Percentiles rank a stretch among this genome's conserved stretches.
Evolutionary conservation across 768 basidiomycete species (phyloP).

Genomic region (Phylloporus sp.): DNA sequence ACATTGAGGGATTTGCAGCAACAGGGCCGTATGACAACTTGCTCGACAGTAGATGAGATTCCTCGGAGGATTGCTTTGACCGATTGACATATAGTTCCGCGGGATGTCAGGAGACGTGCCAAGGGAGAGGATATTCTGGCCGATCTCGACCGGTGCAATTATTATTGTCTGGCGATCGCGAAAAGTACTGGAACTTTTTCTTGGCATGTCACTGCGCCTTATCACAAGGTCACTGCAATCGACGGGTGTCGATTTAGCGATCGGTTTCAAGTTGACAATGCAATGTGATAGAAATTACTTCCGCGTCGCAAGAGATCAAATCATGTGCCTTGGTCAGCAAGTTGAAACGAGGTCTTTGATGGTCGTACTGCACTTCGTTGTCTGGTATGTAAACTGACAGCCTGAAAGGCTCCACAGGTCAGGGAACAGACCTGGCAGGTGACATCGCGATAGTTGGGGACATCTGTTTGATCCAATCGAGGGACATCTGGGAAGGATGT

Average conservation of each 20-base stretch:
- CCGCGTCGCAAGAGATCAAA: neutral
- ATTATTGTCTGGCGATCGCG: neutral
- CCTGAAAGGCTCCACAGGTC: neutral
- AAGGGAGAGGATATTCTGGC: neutral
- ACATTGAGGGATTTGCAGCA: neutral
- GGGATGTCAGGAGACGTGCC: neutral
- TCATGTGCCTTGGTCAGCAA: neutral
- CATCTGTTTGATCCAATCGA: no score
- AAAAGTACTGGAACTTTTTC: neutral
- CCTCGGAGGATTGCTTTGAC: neutral
- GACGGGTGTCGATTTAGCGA: neutral
- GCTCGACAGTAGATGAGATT: neutral
- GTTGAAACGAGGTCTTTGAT: neutral
- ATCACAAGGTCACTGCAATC: neutral
- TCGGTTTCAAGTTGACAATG: constrained; percentile 7
- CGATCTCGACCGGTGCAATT: constrained; percentile 7
- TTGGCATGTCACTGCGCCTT: no score
- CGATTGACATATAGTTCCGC: neutral
- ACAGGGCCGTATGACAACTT: neutral
- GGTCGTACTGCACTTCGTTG: neutral
- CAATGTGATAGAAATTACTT: neutral
- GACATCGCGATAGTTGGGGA: neutral
- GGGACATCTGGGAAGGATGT: neutral
- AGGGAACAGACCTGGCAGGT: no score
- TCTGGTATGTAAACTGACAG: neutral